phyloP scores from a whole-genome alignment of 73 alveolate species.

The Symbiodinium natans region DNA sequence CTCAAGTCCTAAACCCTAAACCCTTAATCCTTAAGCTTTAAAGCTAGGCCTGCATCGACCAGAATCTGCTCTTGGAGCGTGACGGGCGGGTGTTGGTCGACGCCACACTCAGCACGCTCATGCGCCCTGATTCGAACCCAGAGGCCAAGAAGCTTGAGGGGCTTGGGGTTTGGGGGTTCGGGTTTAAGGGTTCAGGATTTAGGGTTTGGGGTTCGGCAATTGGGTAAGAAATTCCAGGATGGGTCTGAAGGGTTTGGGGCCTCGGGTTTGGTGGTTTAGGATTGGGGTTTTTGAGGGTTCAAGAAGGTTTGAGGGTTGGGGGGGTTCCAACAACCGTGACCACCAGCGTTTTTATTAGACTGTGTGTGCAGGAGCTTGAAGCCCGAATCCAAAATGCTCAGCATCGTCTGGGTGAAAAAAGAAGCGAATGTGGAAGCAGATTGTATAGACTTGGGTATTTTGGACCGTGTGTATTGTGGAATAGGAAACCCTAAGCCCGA shows the following conservation, averaged over 20 bases:
- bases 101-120: not conserved
- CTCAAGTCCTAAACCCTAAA: not conserved
- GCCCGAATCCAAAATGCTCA: too few relatives aligned
- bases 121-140: not conserved
- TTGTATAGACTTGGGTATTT: too few relatives aligned
- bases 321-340: too few relatives aligned
- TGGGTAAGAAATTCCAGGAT: not conserved
- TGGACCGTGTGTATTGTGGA: too few relatives aligned
- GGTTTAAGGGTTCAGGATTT: not conserved
- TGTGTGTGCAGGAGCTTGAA: too few relatives aligned
- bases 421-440: too few relatives aligned
- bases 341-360: too few relatives aligned
- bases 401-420: too few relatives aligned
- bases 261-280: not conserved
- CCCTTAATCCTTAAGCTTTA: not conserved
- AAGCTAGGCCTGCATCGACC: not conserved
- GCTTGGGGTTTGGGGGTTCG: not conserved
- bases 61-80: not conserved
- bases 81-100: not conserved
- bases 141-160: not conserved
- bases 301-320: too few relatives aligned
- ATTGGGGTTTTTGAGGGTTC: not conserved
- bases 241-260: not conserved
- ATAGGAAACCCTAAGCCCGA: too few relatives aligned
- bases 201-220: not conserved